Evolutionary conservation across 148 eudicot species (phyloP).

Genomic region (Polygonum maritimum): DNA sequence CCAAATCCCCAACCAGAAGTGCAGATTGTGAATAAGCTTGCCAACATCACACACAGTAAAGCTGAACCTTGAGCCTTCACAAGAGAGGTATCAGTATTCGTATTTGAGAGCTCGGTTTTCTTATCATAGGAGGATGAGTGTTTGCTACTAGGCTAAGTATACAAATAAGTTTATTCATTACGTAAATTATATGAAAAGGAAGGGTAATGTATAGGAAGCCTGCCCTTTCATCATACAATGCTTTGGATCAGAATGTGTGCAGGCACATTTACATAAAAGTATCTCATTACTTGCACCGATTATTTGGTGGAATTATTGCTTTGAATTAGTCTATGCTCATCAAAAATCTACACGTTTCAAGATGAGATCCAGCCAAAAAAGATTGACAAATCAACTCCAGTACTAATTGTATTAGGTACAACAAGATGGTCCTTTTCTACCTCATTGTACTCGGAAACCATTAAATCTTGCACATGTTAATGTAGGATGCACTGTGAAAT

Average conservation of each 20-base stretch:
- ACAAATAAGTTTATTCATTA: neutral
- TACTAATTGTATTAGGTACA: neutral
- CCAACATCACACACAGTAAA: neutral
- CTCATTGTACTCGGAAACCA: neutral
- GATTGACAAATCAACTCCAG: neutral
- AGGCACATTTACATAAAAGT: slow-evolving; percentile 4
- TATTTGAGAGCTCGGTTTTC: neutral
- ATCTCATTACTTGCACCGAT: neutral
- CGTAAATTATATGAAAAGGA: neutral
- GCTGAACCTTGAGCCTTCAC: neutral
- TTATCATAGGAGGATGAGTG: neutral
- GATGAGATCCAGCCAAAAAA: neutral
- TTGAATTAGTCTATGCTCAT: too few species aligned
- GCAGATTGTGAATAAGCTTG: slow-evolving; percentile 7
- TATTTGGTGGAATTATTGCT: neutral
- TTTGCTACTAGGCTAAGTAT: neutral
- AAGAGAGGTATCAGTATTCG: neutral
- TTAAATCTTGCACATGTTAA: neutral
- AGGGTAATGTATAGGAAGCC: slow-evolving; percentile 6
- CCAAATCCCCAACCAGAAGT: neutral
- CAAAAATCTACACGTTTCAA: neutral
- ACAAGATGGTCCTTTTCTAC: too few species aligned
- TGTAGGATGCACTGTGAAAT: neutral
- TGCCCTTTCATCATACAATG: neutral
- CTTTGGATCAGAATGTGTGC: slow-evolving; percentile 1